Percentiles rank a stretch among this genome's conserved stretches.
Conservation (phyloP, 805 yeast species). For the Jamesozyma rosinii region DNA sequence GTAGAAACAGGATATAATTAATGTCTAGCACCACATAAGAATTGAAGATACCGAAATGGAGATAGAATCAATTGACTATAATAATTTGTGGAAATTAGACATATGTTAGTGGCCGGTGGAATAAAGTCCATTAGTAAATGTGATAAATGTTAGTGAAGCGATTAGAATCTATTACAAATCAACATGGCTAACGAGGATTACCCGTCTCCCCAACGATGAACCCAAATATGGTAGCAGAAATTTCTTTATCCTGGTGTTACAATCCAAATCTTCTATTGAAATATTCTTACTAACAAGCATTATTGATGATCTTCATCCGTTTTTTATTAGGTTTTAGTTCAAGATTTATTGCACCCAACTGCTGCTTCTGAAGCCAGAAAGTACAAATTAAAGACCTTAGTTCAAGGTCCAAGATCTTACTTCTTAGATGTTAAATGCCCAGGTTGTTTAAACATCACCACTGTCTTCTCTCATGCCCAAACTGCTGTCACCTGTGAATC, state of each 20-base stretch:
- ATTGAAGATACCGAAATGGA: not conserved
- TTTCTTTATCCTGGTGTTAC: not conserved
- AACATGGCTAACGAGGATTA: no score
- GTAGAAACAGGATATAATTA: no score
- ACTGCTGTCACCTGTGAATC: slow-evolving; percentile 99
- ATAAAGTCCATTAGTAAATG: no score
- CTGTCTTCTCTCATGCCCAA: slow-evolving; percentile 99
- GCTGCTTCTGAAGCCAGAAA: slow-evolving; percentile 93
- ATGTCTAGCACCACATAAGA: not conserved
- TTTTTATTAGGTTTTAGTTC: slow-evolving; percentile 77
- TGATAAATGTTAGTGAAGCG: no score
- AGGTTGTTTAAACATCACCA: slow-evolving; percentile 98
- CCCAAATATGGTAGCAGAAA: not conserved
- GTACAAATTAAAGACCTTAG: slow-evolving; percentile 96
- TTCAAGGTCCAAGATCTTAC: slow-evolving; percentile 96
- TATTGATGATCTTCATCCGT: slow-evolving; percentile 3
- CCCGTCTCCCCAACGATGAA: no score
- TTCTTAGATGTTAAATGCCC: slow-evolving; percentile 99
- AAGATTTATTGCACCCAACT: slow-evolving; percentile 96
- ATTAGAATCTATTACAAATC: no score
- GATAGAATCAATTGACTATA: not conserved
- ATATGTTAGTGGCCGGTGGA: no score
- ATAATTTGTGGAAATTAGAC: no score
- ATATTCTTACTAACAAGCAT: slow-evolving; percentile 18
- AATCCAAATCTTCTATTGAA: not conserved